A percentile compares a stretch with the other conserved stretches of the same genome.
Evolutionary conservation across 2,329 filamentous ascomycete genomes (phyloP).

Genomic region (Trichoderma semiorbis): DNA sequence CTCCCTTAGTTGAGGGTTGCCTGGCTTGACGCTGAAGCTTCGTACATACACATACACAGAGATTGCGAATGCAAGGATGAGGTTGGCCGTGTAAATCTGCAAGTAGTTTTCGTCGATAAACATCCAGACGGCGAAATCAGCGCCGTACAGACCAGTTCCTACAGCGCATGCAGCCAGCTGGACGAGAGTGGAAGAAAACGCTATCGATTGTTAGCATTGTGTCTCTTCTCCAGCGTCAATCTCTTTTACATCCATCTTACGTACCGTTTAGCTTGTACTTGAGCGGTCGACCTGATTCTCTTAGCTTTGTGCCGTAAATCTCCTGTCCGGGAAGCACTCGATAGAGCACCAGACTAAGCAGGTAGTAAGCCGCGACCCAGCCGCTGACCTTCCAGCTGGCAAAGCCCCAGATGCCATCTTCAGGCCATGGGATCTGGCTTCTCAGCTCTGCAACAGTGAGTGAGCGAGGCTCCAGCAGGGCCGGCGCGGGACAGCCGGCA

Average conservation of each 20-base stretch:
- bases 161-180: constrained; percentile 64
- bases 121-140: constrained; percentile 79
- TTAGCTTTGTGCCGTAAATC: constrained; percentile 63
- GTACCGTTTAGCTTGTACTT: constrained; percentile 75
- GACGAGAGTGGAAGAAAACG: constrained; percentile 68
- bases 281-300: constrained; percentile 61
- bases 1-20: constrained; percentile 67
- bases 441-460: constrained; percentile 68
- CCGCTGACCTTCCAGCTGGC: constrained; percentile 62
- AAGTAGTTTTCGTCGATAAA: constrained; percentile 87
- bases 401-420: constrained; percentile 62
- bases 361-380: constrained; percentile 71
- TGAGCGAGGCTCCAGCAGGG: constrained; percentile 64
- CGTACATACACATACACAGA: constrained; percentile 72
- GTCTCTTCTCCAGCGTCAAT: not conserved
- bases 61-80: constrained; percentile 67
- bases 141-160: constrained; percentile 70
- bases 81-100: constrained; percentile 76
- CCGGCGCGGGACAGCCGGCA: constrained; percentile 79
- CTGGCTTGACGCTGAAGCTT: constrained; percentile 72
- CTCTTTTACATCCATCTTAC: not conserved
- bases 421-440: constrained; percentile 71
- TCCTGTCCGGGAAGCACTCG: constrained; percentile 69
- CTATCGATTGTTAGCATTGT: constrained; percentile 39
- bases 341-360: constrained; percentile 68